phyloP scores from a whole-genome alignment of 495 filamentous ascomycete species.

The Massariosphaeria phaeospora region DNA sequence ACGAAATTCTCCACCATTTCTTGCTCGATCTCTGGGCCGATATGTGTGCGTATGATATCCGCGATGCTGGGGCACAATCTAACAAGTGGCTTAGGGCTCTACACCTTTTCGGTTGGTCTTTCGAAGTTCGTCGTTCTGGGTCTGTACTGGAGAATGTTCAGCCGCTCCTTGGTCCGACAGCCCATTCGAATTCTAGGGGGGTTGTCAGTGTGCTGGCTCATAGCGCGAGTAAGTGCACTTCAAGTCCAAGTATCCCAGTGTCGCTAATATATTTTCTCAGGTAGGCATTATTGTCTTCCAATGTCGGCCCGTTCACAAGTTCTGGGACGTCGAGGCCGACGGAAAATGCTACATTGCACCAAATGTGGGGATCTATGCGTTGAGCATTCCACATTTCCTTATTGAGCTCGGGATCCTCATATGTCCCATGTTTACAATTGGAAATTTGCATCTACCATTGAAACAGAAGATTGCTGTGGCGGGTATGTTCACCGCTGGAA shows the following conservation, averaged over 20 bases:
- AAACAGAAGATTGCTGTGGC: neutral
- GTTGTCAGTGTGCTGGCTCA: neutral
- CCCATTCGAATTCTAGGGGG: neutral
- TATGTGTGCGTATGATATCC: too few species aligned
- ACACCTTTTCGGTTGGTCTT: neutral
- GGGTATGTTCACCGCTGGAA: neutral
- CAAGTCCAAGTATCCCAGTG: neutral
- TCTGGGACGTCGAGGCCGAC: neutral
- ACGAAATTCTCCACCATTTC: neutral
- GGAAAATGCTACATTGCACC: neutral
- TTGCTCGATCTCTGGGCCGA: neutral
- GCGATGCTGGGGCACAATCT: too few species aligned
- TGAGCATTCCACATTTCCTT: neutral
- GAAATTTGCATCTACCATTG: neutral
- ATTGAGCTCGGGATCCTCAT: neutral
- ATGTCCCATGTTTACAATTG: neutral
- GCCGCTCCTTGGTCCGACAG: neutral
- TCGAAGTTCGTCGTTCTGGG: conserved; percentile 7
- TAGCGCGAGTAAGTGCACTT: neutral
- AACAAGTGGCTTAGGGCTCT: too few species aligned
- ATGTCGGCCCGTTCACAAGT: neutral
- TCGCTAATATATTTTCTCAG: too few species aligned
- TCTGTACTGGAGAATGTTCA: conserved; percentile 1
- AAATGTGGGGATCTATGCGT: neutral
- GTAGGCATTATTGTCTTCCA: neutral